A percentile compares a stretch with the other conserved stretches of the same genome.
These are phyloP conservation scores for Forsythia suspensa DNA, from an alignment of 257 asterid genomes.

Conservation along the genomic window DNA sequence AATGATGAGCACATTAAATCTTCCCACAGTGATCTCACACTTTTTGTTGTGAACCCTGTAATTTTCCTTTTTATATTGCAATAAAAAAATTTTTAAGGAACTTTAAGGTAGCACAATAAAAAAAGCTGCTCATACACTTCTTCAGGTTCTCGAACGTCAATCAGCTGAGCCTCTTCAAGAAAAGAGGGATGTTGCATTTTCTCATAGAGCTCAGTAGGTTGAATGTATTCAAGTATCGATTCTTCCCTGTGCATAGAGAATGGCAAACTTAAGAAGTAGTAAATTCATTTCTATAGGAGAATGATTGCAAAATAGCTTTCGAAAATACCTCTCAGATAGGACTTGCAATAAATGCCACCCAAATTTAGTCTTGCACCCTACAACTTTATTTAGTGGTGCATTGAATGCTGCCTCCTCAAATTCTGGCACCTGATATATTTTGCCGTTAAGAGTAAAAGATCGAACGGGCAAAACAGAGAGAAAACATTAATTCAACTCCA, in stretches of 20 bases:
- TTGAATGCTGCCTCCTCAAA: constrained; percentile 93
- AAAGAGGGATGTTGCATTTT: constrained; percentile 87
- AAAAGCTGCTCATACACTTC: constrained; percentile 75
- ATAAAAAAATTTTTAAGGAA: background rate
- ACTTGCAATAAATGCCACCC: constrained; percentile 99
- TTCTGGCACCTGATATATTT: constrained; percentile 75
- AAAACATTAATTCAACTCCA: constrained; percentile 9
- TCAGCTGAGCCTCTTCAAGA: constrained; percentile 76
- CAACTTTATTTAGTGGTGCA: constrained; percentile 73
- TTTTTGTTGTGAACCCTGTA: background rate
- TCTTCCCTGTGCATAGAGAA: constrained; percentile 57
- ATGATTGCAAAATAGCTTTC: constrained; percentile 3
- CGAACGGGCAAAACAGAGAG: constrained; percentile 8
- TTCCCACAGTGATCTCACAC: background rate
- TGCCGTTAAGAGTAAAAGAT: constrained; percentile 19
- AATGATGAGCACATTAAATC: background rate
- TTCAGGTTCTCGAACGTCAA: constrained; percentile 98
- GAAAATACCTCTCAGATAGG: constrained; percentile 79
- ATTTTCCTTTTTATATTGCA: background rate
- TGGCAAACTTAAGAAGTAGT: constrained; percentile 25
- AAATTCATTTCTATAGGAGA: constrained; percentile 18
- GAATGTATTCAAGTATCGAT: constrained; percentile 67
- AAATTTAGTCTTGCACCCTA: constrained; percentile 81
- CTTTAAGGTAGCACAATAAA: constrained; percentile 8
- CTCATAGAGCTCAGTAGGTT: constrained; percentile 70